Percentiles rank a stretch among this genome's conserved stretches.
Conservation (phyloP, 139 green algal genomes). For the Chlorella sp. region DNA sequence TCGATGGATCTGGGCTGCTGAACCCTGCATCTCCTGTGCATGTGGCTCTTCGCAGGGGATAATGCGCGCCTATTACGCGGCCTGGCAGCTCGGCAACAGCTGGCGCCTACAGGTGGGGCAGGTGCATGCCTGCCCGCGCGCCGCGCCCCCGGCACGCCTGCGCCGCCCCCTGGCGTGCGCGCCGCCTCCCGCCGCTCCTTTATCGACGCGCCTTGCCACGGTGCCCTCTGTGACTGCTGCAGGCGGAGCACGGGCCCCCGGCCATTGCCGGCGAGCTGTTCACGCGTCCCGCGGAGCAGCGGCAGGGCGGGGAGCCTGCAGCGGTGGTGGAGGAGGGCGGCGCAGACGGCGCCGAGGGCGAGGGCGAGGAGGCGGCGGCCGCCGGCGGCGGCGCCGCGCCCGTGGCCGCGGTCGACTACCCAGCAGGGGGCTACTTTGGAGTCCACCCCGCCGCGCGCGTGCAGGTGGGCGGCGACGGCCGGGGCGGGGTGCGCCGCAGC, state of each 20-base stretch:
- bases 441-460: constrained; percentile 32
- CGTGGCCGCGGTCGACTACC: constrained; percentile 11
- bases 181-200: too few species aligned
- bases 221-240: too few species aligned
- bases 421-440: constrained; percentile 40
- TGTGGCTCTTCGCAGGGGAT: too few species aligned
- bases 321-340: not conserved
- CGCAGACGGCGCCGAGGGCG: not conserved
- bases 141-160: too few species aligned
- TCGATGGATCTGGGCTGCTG: too few species aligned
- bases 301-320: too few species aligned
- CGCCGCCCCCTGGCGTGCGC: too few species aligned
- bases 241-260: constrained; percentile 19
- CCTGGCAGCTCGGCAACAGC: not conserved
- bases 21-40: too few species aligned
- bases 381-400: not conserved
- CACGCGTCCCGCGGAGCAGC: not conserved
- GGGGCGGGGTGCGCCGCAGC: too few species aligned
- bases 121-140: not conserved
- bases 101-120: not conserved
- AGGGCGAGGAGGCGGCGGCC: not conserved
- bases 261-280: constrained; percentile 30
- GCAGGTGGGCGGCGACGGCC: too few species aligned
- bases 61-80: constrained; percentile 31
- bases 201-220: too few species aligned